Evolutionary conservation across 495 filamentous ascomycete species (phyloP).

Genomic region (Podospora australis): DNA sequence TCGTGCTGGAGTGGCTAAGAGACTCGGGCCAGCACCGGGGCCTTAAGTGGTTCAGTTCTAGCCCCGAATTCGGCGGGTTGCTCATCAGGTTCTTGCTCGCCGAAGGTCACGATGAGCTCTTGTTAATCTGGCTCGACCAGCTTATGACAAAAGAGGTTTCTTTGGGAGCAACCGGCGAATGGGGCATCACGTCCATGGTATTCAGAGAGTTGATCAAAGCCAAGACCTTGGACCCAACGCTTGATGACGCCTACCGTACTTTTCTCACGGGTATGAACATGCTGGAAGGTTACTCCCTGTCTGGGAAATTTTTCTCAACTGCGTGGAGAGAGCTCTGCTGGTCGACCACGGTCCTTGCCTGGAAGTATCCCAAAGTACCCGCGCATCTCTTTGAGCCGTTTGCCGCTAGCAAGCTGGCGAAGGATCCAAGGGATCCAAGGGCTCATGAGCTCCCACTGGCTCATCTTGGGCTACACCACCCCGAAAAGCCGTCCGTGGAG

Average conservation of each 20-base stretch:
- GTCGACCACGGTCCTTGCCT: constrained; percentile 28
- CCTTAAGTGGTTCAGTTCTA: constrained; percentile 29
- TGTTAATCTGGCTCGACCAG: constrained; percentile 38
- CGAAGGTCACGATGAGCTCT: constrained; percentile 39
- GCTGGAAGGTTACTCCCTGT: constrained; percentile 9
- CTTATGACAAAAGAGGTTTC: constrained; percentile 13
- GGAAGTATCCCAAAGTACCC: constrained; percentile 23
- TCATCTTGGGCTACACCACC: constrained; percentile 39
- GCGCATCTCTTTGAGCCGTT: constrained; percentile 35
- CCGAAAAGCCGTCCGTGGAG: constrained; percentile 27
- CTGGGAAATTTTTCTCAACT: constrained; percentile 4
- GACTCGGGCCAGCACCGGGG: constrained; percentile 38
- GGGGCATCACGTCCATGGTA: constrained; percentile 4
- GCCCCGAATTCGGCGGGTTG: constrained; percentile 23
- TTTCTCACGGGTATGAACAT: constrained; percentile 27
- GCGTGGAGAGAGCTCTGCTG: constrained; percentile 29
- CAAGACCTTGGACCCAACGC: constrained; percentile 14
- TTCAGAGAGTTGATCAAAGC: constrained; percentile 19
- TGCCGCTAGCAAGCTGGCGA: constrained; percentile 21
- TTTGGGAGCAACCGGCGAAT: no score
- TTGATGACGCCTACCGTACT: constrained; percentile 31
- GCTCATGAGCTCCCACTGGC: constrained; percentile 24
- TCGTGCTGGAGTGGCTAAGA: constrained; percentile 46
- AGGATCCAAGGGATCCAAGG: not conserved
- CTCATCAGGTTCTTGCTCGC: constrained; percentile 46